phyloP scores from a whole-genome alignment of 176 grass and related monocot species.

The Bothriochloa decipiens region DNA sequence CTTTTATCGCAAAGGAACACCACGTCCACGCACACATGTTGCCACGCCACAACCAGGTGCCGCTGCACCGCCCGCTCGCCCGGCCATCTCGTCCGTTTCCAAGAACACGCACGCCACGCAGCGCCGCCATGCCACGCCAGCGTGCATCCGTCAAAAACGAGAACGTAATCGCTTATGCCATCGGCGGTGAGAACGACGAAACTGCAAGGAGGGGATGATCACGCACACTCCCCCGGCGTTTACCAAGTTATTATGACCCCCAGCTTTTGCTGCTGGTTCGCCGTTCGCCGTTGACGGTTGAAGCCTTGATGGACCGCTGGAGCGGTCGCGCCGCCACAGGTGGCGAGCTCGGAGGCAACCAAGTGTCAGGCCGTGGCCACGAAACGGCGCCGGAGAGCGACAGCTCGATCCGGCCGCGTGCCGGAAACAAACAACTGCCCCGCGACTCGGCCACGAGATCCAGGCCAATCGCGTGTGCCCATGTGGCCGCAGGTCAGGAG shows the following conservation, averaged over 20 bases:
- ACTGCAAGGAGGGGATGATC: not conserved
- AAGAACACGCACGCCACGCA: not conserved
- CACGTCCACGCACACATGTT: not conserved
- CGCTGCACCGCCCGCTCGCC: no score
- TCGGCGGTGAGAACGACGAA: not conserved
- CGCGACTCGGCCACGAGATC: not conserved
- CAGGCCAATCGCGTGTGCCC: not conserved
- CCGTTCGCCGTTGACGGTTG: not conserved
- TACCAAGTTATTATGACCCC: not conserved
- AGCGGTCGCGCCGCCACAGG: not conserved
- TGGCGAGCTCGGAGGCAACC: conserved; percentile 21
- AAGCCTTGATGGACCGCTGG: not conserved
- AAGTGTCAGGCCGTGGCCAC: not conserved
- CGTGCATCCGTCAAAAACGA: not conserved
- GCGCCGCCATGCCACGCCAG: no score
- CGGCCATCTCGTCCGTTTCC: not conserved
- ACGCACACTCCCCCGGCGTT: not conserved
- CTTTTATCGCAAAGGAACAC: not conserved
- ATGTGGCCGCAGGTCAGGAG: not conserved
- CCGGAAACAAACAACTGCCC: not conserved
- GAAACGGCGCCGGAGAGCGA: not conserved
- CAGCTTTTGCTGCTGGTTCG: not conserved
- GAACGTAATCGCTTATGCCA: conserved; percentile 40
- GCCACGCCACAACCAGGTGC: no score
- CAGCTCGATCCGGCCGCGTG: not conserved